Percentiles rank a stretch among this genome's conserved stretches.
These are phyloP conservation scores for Pyricularia pennisetigena DNA, from an alignment of 2,329 filamentous ascomycete genomes.

Conservation along the genomic window DNA sequence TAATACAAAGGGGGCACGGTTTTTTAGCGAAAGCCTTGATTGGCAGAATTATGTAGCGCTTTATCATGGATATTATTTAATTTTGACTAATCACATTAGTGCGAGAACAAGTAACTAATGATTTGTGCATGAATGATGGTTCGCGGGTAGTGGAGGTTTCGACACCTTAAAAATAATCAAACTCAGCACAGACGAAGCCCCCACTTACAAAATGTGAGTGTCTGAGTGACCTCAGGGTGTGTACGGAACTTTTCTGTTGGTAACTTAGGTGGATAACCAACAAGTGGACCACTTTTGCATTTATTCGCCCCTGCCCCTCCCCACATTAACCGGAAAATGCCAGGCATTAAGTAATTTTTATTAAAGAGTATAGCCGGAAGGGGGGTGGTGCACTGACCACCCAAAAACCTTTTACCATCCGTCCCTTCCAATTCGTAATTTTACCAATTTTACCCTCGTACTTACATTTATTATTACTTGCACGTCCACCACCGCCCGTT, in stretches of 20 bases:
- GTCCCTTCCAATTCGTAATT: not conserved
- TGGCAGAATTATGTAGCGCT: not conserved
- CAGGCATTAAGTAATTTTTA: not conserved
- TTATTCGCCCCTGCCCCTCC: not conserved
- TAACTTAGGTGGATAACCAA: not conserved
- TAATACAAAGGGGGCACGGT: not conserved
- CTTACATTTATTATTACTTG: not conserved
- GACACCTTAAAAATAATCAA: too few species aligned
- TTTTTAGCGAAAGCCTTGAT: not conserved
- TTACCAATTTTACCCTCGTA: not conserved
- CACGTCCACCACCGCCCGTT: not conserved
- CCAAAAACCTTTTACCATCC: not conserved
- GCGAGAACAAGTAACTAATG: too few species aligned
- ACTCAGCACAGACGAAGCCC: not conserved
- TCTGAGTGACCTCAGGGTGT: not conserved
- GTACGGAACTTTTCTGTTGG: not conserved
- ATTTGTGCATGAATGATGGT: too few species aligned
- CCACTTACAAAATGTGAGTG: too few species aligned
- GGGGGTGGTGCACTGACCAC: not conserved
- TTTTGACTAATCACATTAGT: not conserved
- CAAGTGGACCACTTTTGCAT: not conserved
- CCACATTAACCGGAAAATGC: not conserved
- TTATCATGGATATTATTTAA: not conserved
- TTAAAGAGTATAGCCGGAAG: not conserved
- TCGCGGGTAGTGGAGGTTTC: not conserved